Conservation (phyloP, 2,329 filamentous ascomycete genomes). For the Sporothrix phasma region DNA sequence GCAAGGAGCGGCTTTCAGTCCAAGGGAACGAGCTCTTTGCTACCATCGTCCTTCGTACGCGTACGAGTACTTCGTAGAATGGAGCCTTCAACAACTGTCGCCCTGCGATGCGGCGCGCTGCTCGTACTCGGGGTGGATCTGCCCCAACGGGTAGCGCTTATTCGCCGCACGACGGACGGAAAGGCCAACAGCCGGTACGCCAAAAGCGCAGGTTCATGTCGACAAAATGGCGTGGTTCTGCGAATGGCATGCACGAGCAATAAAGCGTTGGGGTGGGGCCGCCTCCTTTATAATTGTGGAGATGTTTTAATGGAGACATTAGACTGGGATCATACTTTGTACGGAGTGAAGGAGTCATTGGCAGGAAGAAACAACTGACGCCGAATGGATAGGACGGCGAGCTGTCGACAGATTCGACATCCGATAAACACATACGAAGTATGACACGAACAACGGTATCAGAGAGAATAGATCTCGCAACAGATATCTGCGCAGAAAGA, state of each 20-base stretch:
- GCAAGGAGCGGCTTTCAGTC: neutral
- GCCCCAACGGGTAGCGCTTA: constrained; percentile 6
- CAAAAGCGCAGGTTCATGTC: neutral
- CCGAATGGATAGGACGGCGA: neutral
- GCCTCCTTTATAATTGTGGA: neutral
- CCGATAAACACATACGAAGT: neutral
- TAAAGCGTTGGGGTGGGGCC: constrained; percentile 9
- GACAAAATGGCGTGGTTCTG: constrained; percentile 17
- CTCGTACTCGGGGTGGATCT: neutral
- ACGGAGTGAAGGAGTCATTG: neutral
- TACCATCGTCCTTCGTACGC: neutral
- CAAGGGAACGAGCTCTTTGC: neutral
- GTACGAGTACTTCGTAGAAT: no score
- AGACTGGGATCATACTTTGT: no score
- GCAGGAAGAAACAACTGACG: neutral
- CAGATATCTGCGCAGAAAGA: neutral
- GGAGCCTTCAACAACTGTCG: neutral
- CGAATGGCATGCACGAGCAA: neutral
- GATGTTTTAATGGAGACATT: neutral
- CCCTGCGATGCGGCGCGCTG: neutral
- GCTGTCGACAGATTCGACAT: neutral
- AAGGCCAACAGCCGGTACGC: constrained; percentile 8
- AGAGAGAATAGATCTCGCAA: neutral
- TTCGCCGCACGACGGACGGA: constrained; percentile 14
- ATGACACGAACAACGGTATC: neutral